Base-by-base conservation (phyloP, 345 rosid genomes). In the Kernera saxatilis region DNA sequence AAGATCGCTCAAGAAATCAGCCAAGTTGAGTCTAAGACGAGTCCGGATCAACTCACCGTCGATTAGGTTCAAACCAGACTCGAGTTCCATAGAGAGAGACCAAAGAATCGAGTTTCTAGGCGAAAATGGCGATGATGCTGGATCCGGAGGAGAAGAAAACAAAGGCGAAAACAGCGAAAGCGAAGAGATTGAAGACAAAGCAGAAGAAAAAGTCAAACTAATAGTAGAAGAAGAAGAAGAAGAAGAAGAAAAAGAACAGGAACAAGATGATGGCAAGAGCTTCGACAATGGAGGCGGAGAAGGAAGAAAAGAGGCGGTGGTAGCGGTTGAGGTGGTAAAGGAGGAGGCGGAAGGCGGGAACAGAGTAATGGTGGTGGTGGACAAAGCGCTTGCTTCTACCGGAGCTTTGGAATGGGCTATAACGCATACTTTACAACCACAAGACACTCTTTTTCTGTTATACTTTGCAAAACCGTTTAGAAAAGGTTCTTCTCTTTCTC, bases 401-500 rank as follows among this genome's bases (percentile, higher is more conserved):
- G 92, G 84, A 41, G 97, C 97, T 25, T 89, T 91, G 52, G 96
- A 93, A 72, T 88, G 98, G 98, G 86, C 94, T 13, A 76, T 93
- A 22, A 78, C 92, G n/a, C 94, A 86, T 55, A 70, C 90, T 32
- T 67, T 93, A 66, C 89, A 85, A 55, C 45, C 51, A 66, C 83
- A 84, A 15, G 93, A 88, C 55, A 76, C 84, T 58, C 72, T 93
- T 13, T 70, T 88, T 78, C 91, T 93, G 33, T 71, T 93, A 2
- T 81, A 71, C 70, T 81, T 88, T 29, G 67, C 72, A 80, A 84
- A 78, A 75, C 71, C 84, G 36, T 70, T 72, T 39, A 70, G 36
- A 51, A 71, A 64, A 74, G 90, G 98, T 89, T 26, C 6, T 44
- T 39, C 48, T 55, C 32, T 41, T 37, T 23, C 36, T 43, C 37